Evolutionary conservation across 495 filamentous ascomycete genomes (phyloP).

Genomic region (Thermothielavioides terrestris): DNA sequence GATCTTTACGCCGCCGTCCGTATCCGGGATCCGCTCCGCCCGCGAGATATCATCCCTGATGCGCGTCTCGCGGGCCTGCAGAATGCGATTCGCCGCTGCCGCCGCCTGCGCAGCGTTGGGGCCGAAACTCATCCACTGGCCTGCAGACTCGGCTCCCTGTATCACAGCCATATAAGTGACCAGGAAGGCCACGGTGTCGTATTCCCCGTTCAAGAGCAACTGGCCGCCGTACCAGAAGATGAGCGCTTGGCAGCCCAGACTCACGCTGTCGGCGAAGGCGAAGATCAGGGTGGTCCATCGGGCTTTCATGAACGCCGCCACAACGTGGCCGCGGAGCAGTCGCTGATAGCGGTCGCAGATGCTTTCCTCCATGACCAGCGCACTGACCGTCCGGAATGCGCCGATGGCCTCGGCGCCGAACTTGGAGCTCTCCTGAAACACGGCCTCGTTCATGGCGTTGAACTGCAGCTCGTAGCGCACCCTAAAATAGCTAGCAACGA

Average conservation of each 20-base stretch:
- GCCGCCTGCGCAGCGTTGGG: slow-evolving; percentile 42
- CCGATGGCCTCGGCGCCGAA: slow-evolving; percentile 54
- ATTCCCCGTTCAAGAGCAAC: slow-evolving; percentile 32
- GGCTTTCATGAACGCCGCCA: slow-evolving; percentile 35
- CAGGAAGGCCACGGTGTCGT: slow-evolving; percentile 31
- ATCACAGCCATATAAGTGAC: slow-evolving; percentile 43
- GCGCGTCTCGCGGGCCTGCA: slow-evolving; percentile 31
- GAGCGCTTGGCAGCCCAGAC: slow-evolving; percentile 38
- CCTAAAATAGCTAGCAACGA: slow-evolving; percentile 44
- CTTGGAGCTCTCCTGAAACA: slow-evolving; percentile 50
- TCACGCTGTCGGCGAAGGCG: slow-evolving; percentile 36
- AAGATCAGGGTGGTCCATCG: slow-evolving; percentile 37
- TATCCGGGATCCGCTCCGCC: slow-evolving; percentile 25
- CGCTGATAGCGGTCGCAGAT: slow-evolving; percentile 39
- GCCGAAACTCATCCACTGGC: slow-evolving; percentile 40
- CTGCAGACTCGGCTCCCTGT: slow-evolving; percentile 38
- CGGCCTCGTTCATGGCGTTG: slow-evolving; percentile 45
- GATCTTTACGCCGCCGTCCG: slow-evolving; percentile 42
- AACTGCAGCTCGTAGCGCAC: slow-evolving; percentile 49
- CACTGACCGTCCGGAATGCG: slow-evolving; percentile 51
- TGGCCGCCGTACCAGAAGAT: slow-evolving; percentile 44
- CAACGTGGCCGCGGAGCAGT: slow-evolving; percentile 33
- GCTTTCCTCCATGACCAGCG: slow-evolving; percentile 46
- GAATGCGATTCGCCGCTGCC: slow-evolving; percentile 38
- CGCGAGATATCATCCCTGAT: slow-evolving; percentile 15